Evolutionary conservation across 2,329 filamentous ascomycete genomes (phyloP).

Genomic region (Leptographium galeiforme): DNA sequence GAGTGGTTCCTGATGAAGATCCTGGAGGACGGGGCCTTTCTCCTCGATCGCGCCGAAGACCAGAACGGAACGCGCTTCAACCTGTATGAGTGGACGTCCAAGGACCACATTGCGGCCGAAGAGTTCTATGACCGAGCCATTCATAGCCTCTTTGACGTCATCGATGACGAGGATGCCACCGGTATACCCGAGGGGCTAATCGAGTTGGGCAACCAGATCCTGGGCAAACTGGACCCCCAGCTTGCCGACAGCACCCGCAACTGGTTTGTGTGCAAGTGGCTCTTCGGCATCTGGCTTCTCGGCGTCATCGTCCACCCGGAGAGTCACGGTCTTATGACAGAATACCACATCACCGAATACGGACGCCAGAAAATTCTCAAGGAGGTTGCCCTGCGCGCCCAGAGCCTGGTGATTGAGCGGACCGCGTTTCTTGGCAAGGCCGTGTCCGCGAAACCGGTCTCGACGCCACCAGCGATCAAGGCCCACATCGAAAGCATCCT

Average conservation of each 20-base stretch:
- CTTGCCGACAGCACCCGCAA: constrained; percentile 62
- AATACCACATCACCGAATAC: constrained; percentile 86
- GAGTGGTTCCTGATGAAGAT: constrained; percentile 93
- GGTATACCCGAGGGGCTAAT: constrained; percentile 79
- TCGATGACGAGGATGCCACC: constrained; percentile 72
- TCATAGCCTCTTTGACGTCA: constrained; percentile 66
- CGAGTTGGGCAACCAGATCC: constrained; percentile 71
- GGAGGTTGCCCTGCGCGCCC: constrained; percentile 68
- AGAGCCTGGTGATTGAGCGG: constrained; percentile 69
- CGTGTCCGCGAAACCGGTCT: constrained; percentile 28
- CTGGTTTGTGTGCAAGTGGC: constrained; percentile 82
- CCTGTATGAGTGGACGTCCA: constrained; percentile 57
- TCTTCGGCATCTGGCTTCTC: constrained; percentile 78
- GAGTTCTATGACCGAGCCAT: constrained; percentile 81
- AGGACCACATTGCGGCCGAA: constrained; percentile 70
- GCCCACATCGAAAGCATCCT: constrained; percentile 60
- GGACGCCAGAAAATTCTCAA: constrained; percentile 70
- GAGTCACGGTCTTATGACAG: constrained; percentile 63
- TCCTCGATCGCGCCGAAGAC: constrained; percentile 75
- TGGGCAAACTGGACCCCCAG: constrained; percentile 61
- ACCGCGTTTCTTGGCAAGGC: constrained; percentile 16
- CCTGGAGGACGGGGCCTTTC: constrained; percentile 80
- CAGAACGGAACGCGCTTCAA: constrained; percentile 60
- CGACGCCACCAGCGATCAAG: constrained; percentile 49
- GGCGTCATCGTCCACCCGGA: constrained; percentile 82